Percentiles rank a stretch among this genome's conserved stretches.
phyloP scores from a whole-genome alignment of 1,284 basidiomycete genomes.

The Wolfiporia cocos region DNA sequence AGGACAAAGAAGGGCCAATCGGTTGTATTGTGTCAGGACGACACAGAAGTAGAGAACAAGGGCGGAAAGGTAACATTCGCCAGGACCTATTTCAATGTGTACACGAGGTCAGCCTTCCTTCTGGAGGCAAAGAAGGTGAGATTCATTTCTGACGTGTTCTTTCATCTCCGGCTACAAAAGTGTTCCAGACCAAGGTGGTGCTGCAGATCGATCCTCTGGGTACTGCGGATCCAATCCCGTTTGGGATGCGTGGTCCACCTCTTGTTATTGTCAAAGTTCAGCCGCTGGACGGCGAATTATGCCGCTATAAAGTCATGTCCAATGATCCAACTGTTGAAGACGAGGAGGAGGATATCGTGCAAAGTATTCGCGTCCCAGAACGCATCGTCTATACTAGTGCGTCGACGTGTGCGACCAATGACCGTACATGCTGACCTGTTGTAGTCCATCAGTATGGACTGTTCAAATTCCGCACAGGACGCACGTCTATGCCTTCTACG shows the following conservation, averaged over 20 bases:
- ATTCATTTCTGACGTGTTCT: neutral
- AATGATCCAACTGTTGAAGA: slow-evolving; percentile 66
- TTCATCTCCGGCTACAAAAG: neutral
- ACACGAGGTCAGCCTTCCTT: slow-evolving; percentile 71
- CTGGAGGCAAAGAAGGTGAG: slow-evolving; percentile 71
- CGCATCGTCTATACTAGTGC: slow-evolving; percentile 77
- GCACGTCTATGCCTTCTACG: slow-evolving; percentile 72
- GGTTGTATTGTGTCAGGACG: slow-evolving; percentile 61
- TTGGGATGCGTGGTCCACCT: slow-evolving; percentile 62
- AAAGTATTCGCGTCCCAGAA: slow-evolving; percentile 62
- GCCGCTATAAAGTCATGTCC: slow-evolving; percentile 69
- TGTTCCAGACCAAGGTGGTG: slow-evolving; percentile 73
- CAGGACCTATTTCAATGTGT: slow-evolving; percentile 82
- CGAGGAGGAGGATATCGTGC: slow-evolving; percentile 80
- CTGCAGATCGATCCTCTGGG: slow-evolving; percentile 77
- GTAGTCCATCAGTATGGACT: slow-evolving; percentile 82
- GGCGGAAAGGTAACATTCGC: slow-evolving; percentile 58
- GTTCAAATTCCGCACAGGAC: slow-evolving; percentile 77
- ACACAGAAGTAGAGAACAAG: slow-evolving; percentile 64
- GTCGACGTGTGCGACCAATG: slow-evolving; percentile 19
- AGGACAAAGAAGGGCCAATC: slow-evolving; percentile 65
- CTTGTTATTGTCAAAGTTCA: slow-evolving; percentile 72
- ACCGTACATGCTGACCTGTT: slow-evolving; percentile 8
- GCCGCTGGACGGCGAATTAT: slow-evolving; percentile 77
- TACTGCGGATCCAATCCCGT: slow-evolving; percentile 68